These are phyloP conservation scores for Aspergillus uvarum DNA, from an alignment of 2,329 filamentous ascomycete genomes.

Conservation along the genomic window DNA sequence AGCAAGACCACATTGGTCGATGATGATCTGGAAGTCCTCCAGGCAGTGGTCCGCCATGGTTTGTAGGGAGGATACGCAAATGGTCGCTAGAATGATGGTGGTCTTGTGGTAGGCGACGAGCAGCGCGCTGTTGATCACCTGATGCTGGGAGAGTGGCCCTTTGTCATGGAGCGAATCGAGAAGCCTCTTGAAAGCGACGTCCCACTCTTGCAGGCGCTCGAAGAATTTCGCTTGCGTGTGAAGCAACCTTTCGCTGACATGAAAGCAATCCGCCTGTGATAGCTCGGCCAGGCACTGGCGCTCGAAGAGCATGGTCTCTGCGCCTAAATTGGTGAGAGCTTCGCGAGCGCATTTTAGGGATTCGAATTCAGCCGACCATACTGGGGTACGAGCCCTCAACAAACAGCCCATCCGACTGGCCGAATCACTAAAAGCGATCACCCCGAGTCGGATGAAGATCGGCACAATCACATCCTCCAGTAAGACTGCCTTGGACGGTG, in stretches of 20 bases:
- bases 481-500: slow-evolving; percentile 17
- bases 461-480: slow-evolving; percentile 31
- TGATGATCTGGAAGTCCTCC: slow-evolving; percentile 27
- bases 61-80: slow-evolving; percentile 22
- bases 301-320: slow-evolving; percentile 28
- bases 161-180: slow-evolving; percentile 7
- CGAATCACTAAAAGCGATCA: slow-evolving; percentile 13
- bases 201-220: slow-evolving; percentile 24
- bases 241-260: slow-evolving; percentile 18
- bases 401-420: slow-evolving; percentile 10
- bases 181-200: slow-evolving; percentile 22
- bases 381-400: background rate
- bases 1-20: slow-evolving; percentile 26
- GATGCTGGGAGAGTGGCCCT: slow-evolving; percentile 11
- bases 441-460: slow-evolving; percentile 28
- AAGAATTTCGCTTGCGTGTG: slow-evolving; percentile 16
- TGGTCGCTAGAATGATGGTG: slow-evolving; percentile 22
- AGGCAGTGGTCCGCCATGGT: slow-evolving; percentile 24
- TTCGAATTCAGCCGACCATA: background rate
- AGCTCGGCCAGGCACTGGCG: slow-evolving; percentile 19
- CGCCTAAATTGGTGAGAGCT: slow-evolving; percentile 23
- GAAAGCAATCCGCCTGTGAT: slow-evolving; percentile 1
- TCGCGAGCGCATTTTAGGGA: slow-evolving; percentile 25
- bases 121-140: slow-evolving; percentile 22
- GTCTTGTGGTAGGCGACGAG: slow-evolving; percentile 27